Percentiles rank a stretch among this genome's conserved stretches.
Evolutionary conservation across 768 basidiomycete species (phyloP).

Genomic region (Cystofilobasidium bisporidii): DNA sequence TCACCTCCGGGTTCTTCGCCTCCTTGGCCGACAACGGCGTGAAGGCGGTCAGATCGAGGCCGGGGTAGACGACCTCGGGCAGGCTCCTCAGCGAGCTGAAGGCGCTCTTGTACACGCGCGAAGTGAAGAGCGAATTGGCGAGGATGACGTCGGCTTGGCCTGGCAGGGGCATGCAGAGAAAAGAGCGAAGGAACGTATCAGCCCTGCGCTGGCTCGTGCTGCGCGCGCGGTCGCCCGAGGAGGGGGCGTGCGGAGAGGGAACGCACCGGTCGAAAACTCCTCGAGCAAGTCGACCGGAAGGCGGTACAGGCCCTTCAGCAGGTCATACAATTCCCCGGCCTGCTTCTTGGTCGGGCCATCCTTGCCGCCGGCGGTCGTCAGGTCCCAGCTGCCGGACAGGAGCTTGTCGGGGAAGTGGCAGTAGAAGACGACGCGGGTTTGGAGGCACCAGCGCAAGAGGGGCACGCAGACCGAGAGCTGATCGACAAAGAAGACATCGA

Average conservation of each 20-base stretch:
- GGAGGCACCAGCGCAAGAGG: slow-evolving; percentile 56
- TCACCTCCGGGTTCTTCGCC: slow-evolving; percentile 19
- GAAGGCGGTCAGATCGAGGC: slow-evolving; percentile 75
- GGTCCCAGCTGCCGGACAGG: slow-evolving; percentile 44
- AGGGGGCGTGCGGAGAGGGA: neutral
- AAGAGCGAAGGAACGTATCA: no score
- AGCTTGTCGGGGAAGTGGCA: slow-evolving; percentile 97
- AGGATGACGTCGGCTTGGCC: slow-evolving; percentile 83
- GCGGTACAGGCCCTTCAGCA: slow-evolving; percentile 69
- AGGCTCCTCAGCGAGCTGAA: slow-evolving; percentile 55
- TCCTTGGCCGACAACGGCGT: slow-evolving; percentile 34
- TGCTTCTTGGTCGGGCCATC: slow-evolving; percentile 36
- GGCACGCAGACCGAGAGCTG: slow-evolving; percentile 90
- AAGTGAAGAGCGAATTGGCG: slow-evolving; percentile 83
- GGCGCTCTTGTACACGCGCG: slow-evolving; percentile 63
- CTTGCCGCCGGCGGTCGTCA: slow-evolving; percentile 39
- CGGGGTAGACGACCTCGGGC: slow-evolving; percentile 85
- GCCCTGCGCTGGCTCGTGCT: neutral
- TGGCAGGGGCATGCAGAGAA: slow-evolving; percentile 37
- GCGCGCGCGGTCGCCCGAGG: neutral
- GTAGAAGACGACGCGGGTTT: slow-evolving; percentile 86
- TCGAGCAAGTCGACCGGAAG: slow-evolving; percentile 84
- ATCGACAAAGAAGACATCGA: slow-evolving; percentile 85
- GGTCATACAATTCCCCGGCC: slow-evolving; percentile 12
- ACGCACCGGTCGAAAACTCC: slow-evolving; percentile 74